Conservation (phyloP, 2,329 filamentous ascomycete species). For the Monosporascus ibericus region DNA sequence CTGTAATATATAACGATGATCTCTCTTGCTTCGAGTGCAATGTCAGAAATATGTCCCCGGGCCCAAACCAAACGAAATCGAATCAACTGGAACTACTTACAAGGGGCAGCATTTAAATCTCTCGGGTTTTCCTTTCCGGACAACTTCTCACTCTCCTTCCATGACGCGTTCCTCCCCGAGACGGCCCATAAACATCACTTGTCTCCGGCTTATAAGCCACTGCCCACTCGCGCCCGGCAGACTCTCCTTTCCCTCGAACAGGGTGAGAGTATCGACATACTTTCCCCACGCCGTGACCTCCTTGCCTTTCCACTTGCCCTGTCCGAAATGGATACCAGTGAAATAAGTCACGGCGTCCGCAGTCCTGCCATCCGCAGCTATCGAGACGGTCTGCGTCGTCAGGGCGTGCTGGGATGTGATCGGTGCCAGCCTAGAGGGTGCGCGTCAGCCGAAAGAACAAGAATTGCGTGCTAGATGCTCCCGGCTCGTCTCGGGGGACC, state of each 20-base stretch:
- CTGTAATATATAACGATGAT: too few relatives aligned
- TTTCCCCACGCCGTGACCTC: constrained; percentile 5
- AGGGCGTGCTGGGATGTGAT: constrained; percentile 6
- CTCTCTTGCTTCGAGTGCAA: too few relatives aligned
- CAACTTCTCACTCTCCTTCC: neutral
- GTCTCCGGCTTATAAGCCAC: constrained; percentile 3
- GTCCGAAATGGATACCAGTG: constrained; percentile 8
- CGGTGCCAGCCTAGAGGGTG: constrained; percentile 1
- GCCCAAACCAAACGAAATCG: too few relatives aligned
- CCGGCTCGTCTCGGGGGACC: too few relatives aligned
- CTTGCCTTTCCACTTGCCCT: constrained; percentile 6
- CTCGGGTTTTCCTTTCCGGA: too few relatives aligned
- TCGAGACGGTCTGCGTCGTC: constrained; percentile 7
- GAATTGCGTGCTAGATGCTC: too few relatives aligned
- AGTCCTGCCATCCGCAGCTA: constrained; percentile 2
- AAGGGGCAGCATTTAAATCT: too few relatives aligned
- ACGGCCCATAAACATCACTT: constrained; percentile 1
- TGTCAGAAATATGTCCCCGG: too few relatives aligned
- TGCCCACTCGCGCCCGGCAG: constrained; percentile 2
- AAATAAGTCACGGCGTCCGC: constrained; percentile 7
- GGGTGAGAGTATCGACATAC: constrained; percentile 4
- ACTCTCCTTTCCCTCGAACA: neutral
- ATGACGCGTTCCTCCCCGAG: constrained; percentile 3
- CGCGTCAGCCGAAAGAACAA: neutral
- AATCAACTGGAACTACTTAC: too few relatives aligned